phyloP scores from a whole-genome alignment of 371 early-diverging fungal species.

The Actinomortierella wolfii region DNA sequence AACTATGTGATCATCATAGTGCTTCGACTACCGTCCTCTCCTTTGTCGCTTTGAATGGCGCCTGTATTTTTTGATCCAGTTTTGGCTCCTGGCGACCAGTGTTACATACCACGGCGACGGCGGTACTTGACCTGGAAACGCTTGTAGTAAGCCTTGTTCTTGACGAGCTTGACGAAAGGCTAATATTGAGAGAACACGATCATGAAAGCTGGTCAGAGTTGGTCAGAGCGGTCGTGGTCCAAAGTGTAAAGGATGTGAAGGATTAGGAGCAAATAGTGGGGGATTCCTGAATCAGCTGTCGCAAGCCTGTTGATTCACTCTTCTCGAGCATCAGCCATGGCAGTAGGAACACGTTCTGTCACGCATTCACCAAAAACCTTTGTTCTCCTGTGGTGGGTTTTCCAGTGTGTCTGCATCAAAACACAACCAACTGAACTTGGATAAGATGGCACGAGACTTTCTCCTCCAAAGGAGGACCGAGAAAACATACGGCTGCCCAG shows the following conservation, averaged over 20 bases:
- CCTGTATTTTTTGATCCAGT: neutral
- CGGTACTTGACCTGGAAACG: slow-evolving; percentile 99
- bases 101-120: slow-evolving; percentile 89
- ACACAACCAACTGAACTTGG: neutral
- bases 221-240: neutral
- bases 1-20: slow-evolving; percentile 73
- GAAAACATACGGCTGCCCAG: no score
- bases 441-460: neutral
- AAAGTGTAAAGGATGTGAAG: no score
- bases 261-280: no score
- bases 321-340: no score
- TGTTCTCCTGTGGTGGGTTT: neutral
- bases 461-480: no score
- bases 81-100: neutral
- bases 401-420: neutral
- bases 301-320: no score
- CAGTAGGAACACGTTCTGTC: no score
- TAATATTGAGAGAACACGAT: slow-evolving; percentile 17
- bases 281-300: no score
- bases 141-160: slow-evolving; percentile 99
- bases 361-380: no score
- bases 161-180: slow-evolving; percentile 93
- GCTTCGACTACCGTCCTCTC: neutral
- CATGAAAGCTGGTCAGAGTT: neutral
- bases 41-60: neutral